Evolutionary conservation across 805 yeast species (phyloP), one percentile per base, ranked within the genome.

Genomic region (Metschnikowia arizonensis): DNA sequence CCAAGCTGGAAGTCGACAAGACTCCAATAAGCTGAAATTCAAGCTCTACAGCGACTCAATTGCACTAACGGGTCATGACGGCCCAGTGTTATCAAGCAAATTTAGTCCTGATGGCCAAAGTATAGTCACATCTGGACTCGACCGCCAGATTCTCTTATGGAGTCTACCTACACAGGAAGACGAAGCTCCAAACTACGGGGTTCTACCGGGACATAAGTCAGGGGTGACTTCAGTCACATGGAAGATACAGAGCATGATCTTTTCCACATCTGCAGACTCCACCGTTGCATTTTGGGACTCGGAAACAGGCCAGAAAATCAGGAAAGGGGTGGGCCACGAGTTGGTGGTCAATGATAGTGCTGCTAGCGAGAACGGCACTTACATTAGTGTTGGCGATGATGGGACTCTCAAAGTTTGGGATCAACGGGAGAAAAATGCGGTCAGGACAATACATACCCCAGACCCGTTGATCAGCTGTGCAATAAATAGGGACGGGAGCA

Each of bases 341-440:
- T 63, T 66, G 10, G 71, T 76, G 5, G 79, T 85, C 2, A 85
- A 86, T 56, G 76, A 82, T 50, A 63, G 85, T 1, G 74, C 61
- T 18, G 57, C 60, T 9, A 46, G 57, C 47, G 56, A 52, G 45
- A 60, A 67, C 35, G 45, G 64, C 7, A 47, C 42, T 1, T 72
- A 77, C 2, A 44, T 59, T 9, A 76, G 86, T 30, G 87, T 78
- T 3, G 73, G 82, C 8, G 95, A 87, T 53, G 88, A 82, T 54
- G 88, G 89, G 0, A 48, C 63, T 2, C 67, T 77, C 1, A 66
- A 67, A 7, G 42, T 82, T 1, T 87, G 91, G 91, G 95, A 87
- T 52, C 62, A 69, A 19, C 64, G 88, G 45, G 68, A 74, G n/a
- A 82, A 78, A 52, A 53, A 55, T 2, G 66, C 75, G 1, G 65